Base-by-base conservation (phyloP, 164 flowering plant species). In the Kalanchoe fedtschenkoi region DNA sequence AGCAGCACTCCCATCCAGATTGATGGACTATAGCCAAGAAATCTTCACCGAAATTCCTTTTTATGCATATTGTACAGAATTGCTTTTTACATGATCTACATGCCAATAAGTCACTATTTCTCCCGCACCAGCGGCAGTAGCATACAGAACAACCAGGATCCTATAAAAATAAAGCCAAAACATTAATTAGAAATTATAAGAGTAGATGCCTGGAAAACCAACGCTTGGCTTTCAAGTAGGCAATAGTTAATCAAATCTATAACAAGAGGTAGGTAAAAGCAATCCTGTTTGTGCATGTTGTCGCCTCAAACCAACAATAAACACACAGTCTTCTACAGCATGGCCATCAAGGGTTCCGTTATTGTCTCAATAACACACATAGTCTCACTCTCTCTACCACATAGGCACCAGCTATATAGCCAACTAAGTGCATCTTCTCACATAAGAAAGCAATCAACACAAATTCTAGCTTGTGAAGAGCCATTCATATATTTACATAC, bases 41-140 rank as follows among this genome's bases (percentile, higher is more conserved):
- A 58, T 76, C 81, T 65, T 77, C 83, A 34, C 92, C 88, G 70
- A 88, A 55, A 70, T 90, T 88, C 71, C 78, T 74, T 69, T 72
- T 81, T 69, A 90, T 75, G 73, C 97, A 90, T 15, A 58, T 37
- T 14, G 68, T 60, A 77, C 97, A 90, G 62, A 90, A 84, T 16
- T 84, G 68, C 46, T 56, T 66, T 66, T 78, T 76, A 72, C 97
- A 90, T 30, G 81, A 75, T 69, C 65, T 86, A 65, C 97, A 90
- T 68, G 71, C 78, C 33, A 86, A 66, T 34, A 90, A 72, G 58
- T 86, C 85, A 65, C 62, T 70, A 68, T 69, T 75, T 67, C 64
- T 65, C 60, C 95, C 97, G 73, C 97, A 90, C 97, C 97, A 90
- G 61, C 81, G 82, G 79, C 97, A 90, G 66, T 76, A 84, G 64